Base-by-base conservation (phyloP, 495 filamentous ascomycete species). In the Penicillium samsonianum region DNA sequence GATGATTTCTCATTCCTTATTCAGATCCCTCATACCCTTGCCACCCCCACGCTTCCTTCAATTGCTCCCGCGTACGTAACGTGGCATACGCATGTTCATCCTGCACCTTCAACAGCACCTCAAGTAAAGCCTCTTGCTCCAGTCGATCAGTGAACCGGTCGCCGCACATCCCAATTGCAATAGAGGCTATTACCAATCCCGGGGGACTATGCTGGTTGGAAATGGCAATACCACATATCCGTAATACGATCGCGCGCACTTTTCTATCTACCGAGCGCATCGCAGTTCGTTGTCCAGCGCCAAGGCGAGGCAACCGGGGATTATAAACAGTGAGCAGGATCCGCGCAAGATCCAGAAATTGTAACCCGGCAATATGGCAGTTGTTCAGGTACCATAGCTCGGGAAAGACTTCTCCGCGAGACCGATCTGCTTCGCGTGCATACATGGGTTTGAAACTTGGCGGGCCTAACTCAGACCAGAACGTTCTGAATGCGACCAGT, bases 281-380 rank as follows among this genome's bases (percentile, higher is more conserved):
- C 8, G 56, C 55, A 11, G 58, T 59, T 2, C 61, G 56, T 26
- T 65, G 67, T 2, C 61, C 56, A 1, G 64, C 62, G 0, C 77
- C 75, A 11, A 78, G 26, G 1, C 65, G 64, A 0, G 75, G 73
- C 3, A 73, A 30, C 5, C 62, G 65, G 2, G 76, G 77, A 52
- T 78, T 71, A 57, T 77, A 73, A 14, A 73, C 71, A 0, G 64
- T 56, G n/a, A 80, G 67, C 28, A 80, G 57, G 28, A 80, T 73
- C 6, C 67, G 64, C 1, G 72, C 67, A 12, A 78, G 66, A 30
- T 74, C 70, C 9, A 71, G 57, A 48, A 74, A 70, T 30, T 73
- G 72, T 17, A 71, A 51, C 0, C 67, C 77, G 3, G 69, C 67
- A 7, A 73, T 69, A 41, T 76, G 69, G 41, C 66, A 71, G 47